Conservation (phyloP, 306 rosid species). For the Chamaecrista fasciculata region DNA sequence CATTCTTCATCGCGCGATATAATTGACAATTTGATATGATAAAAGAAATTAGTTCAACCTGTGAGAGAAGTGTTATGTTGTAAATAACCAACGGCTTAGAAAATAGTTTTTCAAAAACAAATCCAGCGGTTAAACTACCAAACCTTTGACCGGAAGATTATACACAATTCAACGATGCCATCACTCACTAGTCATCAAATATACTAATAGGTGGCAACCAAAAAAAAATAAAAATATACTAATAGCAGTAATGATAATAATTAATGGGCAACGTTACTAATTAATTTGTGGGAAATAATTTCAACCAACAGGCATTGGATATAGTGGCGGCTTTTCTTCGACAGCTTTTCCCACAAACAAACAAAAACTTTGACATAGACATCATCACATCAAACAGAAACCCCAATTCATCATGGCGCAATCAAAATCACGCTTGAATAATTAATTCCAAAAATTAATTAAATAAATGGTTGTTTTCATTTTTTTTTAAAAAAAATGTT, state of each 20-base stretch:
- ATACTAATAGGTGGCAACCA: too few relatives aligned
- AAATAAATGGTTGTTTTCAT: too few relatives aligned
- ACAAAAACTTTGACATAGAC: not conserved
- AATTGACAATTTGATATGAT: too few relatives aligned
- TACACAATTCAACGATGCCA: not conserved
- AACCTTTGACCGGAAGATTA: not conserved
- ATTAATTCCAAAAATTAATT: too few relatives aligned
- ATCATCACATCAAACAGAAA: constrained; percentile 25
- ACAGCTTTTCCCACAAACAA: not conserved
- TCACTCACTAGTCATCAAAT: too few relatives aligned
- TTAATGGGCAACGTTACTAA: too few relatives aligned
- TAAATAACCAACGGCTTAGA: not conserved
- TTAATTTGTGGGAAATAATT: not conserved
- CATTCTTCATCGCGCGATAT: too few relatives aligned
- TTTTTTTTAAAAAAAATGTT: too few relatives aligned
- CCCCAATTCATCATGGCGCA: constrained; percentile 29
- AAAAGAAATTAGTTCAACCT: too few relatives aligned
- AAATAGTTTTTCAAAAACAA: not conserved
- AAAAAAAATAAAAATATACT: too few relatives aligned
- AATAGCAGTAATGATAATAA: too few relatives aligned
- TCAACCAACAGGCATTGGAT: not conserved
- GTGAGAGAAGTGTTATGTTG: too few relatives aligned
- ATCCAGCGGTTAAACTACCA: not conserved
- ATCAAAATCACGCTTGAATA: constrained; percentile 31
- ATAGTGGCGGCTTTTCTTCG: not conserved